These are phyloP conservation scores for Fusarium sp. DNA, from an alignment of 2,329 filamentous ascomycete species.

Conservation along the genomic window DNA sequence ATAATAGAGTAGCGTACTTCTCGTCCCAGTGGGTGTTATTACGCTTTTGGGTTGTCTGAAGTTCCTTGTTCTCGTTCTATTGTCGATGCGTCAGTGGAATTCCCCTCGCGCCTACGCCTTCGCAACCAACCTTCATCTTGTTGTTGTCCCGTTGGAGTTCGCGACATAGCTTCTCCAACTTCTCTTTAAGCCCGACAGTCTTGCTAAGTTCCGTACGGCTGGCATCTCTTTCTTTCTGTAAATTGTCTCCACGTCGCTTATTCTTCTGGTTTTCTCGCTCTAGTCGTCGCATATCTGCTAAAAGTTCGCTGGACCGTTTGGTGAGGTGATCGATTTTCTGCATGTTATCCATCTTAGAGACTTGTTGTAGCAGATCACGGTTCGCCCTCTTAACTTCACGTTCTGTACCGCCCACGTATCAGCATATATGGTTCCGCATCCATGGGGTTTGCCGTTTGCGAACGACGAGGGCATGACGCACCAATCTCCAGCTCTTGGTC, in stretches of 20 bases:
- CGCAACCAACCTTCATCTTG: conserved; percentile 84
- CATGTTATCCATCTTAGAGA: conserved; percentile 92
- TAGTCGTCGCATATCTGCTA: conserved; percentile 94
- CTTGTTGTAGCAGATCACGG: conserved; percentile 87
- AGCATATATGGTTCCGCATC: conserved; percentile 40
- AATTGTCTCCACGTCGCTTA: conserved; percentile 91
- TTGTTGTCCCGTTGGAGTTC: conserved; percentile 98
- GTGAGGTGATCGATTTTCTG: conserved; percentile 92
- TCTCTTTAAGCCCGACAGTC: conserved; percentile 91
- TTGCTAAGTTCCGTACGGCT: conserved; percentile 90
- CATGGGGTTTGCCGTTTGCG: conserved; percentile 24
- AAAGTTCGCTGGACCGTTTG: conserved; percentile 89
- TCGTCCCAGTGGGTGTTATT: conserved; percentile 87
- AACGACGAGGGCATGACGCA: conserved; percentile 60
- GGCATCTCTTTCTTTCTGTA: conserved; percentile 97
- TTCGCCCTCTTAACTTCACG: conserved; percentile 95
- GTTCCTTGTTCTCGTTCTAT: conserved; percentile 91
- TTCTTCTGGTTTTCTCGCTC: conserved; percentile 96
- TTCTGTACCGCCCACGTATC: conserved; percentile 67
- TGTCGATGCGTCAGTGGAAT: conserved; percentile 43
- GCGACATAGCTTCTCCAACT: conserved; percentile 93
- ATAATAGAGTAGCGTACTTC: conserved; percentile 82
- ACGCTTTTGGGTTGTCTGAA: conserved; percentile 86
- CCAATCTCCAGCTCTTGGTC: conserved; percentile 97
- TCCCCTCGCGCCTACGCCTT: neutral